Evolutionary conservation across 2,329 filamentous ascomycete genomes (phyloP), one percentile per base, ranked within the genome.

Genomic region (Fusarium neocosmosporiellum): DNA sequence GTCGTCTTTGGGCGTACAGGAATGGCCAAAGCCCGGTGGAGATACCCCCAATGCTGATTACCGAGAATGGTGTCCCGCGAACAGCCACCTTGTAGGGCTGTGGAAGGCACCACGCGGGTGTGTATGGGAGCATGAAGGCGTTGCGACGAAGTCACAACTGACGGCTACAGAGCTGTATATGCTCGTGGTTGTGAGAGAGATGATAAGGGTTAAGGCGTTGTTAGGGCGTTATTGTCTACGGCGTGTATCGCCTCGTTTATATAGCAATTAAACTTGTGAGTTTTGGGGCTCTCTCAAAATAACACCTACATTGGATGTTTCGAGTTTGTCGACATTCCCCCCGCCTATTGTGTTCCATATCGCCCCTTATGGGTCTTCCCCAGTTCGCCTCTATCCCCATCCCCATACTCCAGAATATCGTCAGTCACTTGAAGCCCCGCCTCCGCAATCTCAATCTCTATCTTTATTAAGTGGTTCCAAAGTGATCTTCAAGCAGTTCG

Each of bases 1-100:
- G 89, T 75, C 84, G 90, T 53, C 78, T 92, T 31, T 91, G 90
- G 90, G 82, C 86, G 70, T 92, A 92, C 76, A 83, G 89, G 59
- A 91, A 92, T 75, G 90, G 90, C 2, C 82, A 78, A 65, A 87
- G 84, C 43, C 89, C 90, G 1, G 75, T 82, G 7, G 85, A 87
- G 43, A 73, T 76, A 31, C 82, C 84, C 16, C 81, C 81, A 1
- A 69, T 82, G 66, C 60, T 86, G 43, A 63, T 73, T 4, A 75
- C 68, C 31, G 82, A 84, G 71, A 78, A 79, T 46, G 81, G 84
- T 2, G 72, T 84, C 39, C 75, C 82, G 8, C 81, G 84, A 62
- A 83, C 79, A 57, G 82, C 82, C 31, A 85, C 83, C 4, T 73
- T 84, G 66, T 84, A 81, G 73, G 70, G 66, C 18, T 67, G 68